These are phyloP conservation scores for Zygosaccharomyces bailii DNA, from an alignment of 805 yeast species.

Conservation along the genomic window DNA sequence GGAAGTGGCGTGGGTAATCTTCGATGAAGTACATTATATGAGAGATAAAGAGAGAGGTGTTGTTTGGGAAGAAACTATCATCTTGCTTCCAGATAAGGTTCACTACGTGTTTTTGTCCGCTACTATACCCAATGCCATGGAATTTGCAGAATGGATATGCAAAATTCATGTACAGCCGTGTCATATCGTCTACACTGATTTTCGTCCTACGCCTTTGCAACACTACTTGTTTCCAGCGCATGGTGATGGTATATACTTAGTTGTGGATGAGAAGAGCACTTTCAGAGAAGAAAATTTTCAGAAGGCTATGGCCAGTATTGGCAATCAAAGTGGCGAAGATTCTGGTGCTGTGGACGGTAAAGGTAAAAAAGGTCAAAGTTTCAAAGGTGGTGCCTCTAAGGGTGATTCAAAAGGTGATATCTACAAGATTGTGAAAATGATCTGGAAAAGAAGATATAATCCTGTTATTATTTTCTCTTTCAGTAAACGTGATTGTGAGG, in stretches of 20 bases:
- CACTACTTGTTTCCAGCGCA: conserved; percentile 98
- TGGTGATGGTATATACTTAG: conserved; percentile 96
- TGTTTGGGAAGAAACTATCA: conserved; percentile 99
- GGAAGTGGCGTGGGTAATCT: conserved; percentile 98
- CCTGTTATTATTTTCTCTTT: conserved; percentile 99
- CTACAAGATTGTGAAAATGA: conserved; percentile 95
- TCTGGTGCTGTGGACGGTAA: conserved; percentile 56
- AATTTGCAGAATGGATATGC: conserved; percentile 98
- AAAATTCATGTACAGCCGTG: conserved; percentile 94
- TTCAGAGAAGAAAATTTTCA: conserved; percentile 98
- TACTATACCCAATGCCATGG: conserved; percentile 97
- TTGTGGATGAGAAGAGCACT: conserved; percentile 94
- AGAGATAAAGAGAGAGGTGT: conserved; percentile 98
- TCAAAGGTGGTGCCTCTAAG: conserved; percentile 71
- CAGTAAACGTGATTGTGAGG: conserved; percentile 94
- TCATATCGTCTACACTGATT: conserved; percentile 97
- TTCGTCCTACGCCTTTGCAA: conserved; percentile 97
- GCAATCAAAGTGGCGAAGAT: conserved; percentile 80
- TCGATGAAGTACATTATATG: conserved; percentile 98
- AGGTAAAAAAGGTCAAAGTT: conserved; percentile 76
- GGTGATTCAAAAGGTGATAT: conserved; percentile 78
- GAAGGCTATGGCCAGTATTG: conserved; percentile 93
- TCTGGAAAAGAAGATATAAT: conserved; percentile 91
- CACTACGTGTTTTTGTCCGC: conserved; percentile 92
- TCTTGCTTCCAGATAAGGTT: conserved; percentile 91